Percentiles rank a stretch among this genome's conserved stretches.
Conservation (phyloP, 2,329 filamentous ascomycete genomes). For the Cladosporium sp. region DNA sequence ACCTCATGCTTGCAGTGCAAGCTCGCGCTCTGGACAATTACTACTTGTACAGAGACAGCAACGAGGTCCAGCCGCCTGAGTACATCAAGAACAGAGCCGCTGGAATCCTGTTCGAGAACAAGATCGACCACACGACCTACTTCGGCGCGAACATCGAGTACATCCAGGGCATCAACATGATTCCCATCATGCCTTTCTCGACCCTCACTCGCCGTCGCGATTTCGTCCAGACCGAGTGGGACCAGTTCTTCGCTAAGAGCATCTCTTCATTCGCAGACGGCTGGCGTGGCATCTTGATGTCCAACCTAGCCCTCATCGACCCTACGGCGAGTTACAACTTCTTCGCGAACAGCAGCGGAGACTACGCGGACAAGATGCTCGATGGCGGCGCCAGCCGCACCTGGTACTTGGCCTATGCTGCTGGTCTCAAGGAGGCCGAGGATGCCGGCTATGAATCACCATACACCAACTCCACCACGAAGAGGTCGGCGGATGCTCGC, state of each 20-base stretch:
- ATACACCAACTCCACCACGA: not conserved
- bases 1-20: conserved; percentile 77
- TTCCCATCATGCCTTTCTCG: conserved; percentile 67
- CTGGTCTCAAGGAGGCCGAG: conserved; percentile 50
- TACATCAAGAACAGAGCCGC: conserved; percentile 75
- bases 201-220: conserved; percentile 60
- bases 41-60: conserved; percentile 72
- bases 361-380: conserved; percentile 65
- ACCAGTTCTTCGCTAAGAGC: conserved; percentile 64
- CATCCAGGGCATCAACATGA: conserved; percentile 71
- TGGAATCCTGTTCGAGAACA: conserved; percentile 79
- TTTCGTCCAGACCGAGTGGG: conserved; percentile 83
- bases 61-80: conserved; percentile 66
- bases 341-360: conserved; percentile 54
- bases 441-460: conserved; percentile 1
- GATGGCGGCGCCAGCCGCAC: conserved; percentile 80
- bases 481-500: not conserved
- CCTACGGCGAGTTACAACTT: conserved; percentile 67
- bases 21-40: conserved; percentile 71
- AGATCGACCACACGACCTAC: conserved; percentile 88
- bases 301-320: conserved; percentile 75
- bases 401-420: conserved; percentile 79
- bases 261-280: conserved; percentile 64
- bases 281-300: conserved; percentile 83
- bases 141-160: conserved; percentile 56